These are phyloP conservation scores for Leccinum subgranulosum DNA, from an alignment of 768 basidiomycete genomes.

Conservation along the genomic window DNA sequence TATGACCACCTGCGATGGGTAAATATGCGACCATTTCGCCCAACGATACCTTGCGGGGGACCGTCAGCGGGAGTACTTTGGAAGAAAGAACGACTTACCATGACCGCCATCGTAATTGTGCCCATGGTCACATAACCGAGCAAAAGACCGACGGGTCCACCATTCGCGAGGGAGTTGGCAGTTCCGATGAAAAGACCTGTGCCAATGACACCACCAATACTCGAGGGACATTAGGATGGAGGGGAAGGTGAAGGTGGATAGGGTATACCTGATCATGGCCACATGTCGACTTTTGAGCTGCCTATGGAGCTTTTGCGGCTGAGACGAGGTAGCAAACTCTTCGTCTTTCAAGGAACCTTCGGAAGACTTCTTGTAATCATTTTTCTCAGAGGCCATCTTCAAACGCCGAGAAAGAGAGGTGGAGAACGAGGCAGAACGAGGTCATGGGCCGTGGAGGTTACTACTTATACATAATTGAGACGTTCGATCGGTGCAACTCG, in stretches of 20 bases:
- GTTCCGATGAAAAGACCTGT: neutral
- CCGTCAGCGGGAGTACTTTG: neutral
- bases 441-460: neutral
- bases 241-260: no score
- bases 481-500: neutral
- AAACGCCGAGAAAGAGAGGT: neutral
- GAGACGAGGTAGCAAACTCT: constrained; percentile 6
- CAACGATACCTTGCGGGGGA: constrained; percentile 40
- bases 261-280: constrained; percentile 69
- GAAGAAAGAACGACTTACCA: constrained; percentile 18
- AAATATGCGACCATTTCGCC: constrained; percentile 64
- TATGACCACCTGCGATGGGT: constrained; percentile 77
- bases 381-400: constrained; percentile 24
- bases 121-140: constrained; percentile 37
- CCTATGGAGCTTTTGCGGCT: constrained; percentile 38
- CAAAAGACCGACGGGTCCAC: constrained; percentile 43
- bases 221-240: constrained; percentile 20
- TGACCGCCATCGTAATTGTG: constrained; percentile 31
- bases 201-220: constrained; percentile 47
- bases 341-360: constrained; percentile 21
- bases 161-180: constrained; percentile 24
- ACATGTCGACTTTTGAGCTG: constrained; percentile 77
- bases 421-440: neutral
- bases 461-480: neutral
- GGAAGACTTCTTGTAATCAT: constrained; percentile 1